Conservation (phyloP, 2,329 filamentous ascomycete species). For the Neurospora crassa region DNA sequence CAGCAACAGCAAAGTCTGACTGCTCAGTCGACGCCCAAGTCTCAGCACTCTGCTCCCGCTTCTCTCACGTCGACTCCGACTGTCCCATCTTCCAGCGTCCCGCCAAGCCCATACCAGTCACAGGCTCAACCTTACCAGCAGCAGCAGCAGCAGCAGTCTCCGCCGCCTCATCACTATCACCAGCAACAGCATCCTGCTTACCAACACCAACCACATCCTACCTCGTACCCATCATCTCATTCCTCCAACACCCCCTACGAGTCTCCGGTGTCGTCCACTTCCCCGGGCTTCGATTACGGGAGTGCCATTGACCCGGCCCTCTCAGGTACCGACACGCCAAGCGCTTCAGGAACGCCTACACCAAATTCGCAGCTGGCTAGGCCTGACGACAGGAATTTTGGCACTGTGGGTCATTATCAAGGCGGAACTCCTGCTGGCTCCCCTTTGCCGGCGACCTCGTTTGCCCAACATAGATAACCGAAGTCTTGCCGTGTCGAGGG, state of each 20-base stretch:
- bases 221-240: slow-evolving; percentile 27
- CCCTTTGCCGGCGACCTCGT: not conserved
- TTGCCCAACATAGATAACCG: not conserved
- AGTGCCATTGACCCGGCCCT: slow-evolving; percentile 24
- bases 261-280: slow-evolving; percentile 20
- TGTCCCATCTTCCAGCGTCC: slow-evolving; percentile 25
- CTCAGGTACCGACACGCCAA: slow-evolving; percentile 14
- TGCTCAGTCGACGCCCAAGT: slow-evolving; percentile 38
- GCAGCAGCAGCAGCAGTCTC: not conserved
- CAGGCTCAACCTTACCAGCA: not conserved
- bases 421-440: not conserved
- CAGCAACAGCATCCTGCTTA: slow-evolving; percentile 16
- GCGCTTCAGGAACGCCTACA: slow-evolving; percentile 6
- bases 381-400: slow-evolving; percentile 3
- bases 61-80: slow-evolving; percentile 18
- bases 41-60: slow-evolving; percentile 25
- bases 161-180: not conserved
- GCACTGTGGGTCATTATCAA: not conserved
- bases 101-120: slow-evolving; percentile 11
- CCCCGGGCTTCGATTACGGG: slow-evolving; percentile 26
- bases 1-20: slow-evolving; percentile 24
- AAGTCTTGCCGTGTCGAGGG: not conserved
- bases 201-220: slow-evolving; percentile 34
- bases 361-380: slow-evolving; percentile 15
- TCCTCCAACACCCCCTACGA: slow-evolving; percentile 14